Evolutionary conservation across 257 asterid species (phyloP).

Genomic region (Capsicum rhomboideum): DNA sequence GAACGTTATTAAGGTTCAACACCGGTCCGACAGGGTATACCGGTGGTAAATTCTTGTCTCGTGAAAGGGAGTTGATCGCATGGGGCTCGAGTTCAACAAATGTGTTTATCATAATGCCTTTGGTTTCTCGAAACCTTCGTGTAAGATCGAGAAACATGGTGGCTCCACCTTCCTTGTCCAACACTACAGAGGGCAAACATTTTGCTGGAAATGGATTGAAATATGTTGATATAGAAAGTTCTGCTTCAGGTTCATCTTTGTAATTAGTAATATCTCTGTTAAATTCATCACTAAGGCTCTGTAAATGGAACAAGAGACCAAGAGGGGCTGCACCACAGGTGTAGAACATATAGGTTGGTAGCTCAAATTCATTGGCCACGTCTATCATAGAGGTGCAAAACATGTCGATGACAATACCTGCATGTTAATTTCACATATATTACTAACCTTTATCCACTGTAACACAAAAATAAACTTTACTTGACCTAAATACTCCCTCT

Average conservation of each 20-base stretch:
- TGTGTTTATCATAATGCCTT: constrained; percentile 23
- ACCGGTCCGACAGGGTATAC: constrained; percentile 31
- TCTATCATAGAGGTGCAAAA: constrained; percentile 23
- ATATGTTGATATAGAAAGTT: neutral
- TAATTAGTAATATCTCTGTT: neutral
- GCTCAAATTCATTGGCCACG: constrained; percentile 18
- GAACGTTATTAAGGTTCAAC: neutral
- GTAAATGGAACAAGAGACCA: constrained; percentile 21
- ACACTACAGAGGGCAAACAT: neutral
- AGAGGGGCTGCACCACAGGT: constrained; percentile 11
- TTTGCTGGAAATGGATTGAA: constrained; percentile 10
- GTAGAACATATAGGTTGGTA: constrained; percentile 18
- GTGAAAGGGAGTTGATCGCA: constrained; percentile 10
- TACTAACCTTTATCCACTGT: neutral
- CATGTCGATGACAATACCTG: constrained; percentile 3
- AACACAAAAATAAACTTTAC: neutral
- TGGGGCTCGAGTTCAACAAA: constrained; percentile 23
- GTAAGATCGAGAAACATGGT: neutral
- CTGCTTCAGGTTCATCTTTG: neutral
- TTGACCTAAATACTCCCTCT: neutral
- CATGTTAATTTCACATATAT: neutral
- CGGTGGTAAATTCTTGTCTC: constrained; percentile 16
- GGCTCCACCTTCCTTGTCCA: neutral
- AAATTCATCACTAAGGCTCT: constrained; percentile 14
- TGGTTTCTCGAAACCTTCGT: constrained; percentile 6